Conservation (phyloP, 495 filamentous ascomycete genomes). For the Xylaria scruposa region DNA sequence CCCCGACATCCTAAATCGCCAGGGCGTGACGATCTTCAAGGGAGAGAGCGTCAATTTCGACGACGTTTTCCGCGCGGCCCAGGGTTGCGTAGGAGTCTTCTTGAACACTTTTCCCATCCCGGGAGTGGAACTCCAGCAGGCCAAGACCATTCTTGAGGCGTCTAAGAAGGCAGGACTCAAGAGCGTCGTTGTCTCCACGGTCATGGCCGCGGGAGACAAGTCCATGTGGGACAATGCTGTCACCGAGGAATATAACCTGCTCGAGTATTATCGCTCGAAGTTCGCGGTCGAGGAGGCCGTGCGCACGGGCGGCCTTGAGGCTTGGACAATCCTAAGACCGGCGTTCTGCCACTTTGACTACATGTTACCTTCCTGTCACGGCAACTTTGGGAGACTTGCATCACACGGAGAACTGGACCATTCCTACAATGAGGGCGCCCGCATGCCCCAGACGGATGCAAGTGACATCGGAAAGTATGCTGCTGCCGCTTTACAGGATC, state of each 20-base stretch:
- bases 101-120: constrained; percentile 43
- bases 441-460: constrained; percentile 51
- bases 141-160: constrained; percentile 42
- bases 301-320: constrained; percentile 45
- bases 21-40: constrained; percentile 46
- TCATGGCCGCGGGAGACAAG: constrained; percentile 39
- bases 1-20: constrained; percentile 41
- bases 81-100: constrained; percentile 50
- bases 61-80: constrained; percentile 41
- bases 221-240: constrained; percentile 34
- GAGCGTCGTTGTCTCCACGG: constrained; percentile 47
- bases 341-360: constrained; percentile 38
- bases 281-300: constrained; percentile 43
- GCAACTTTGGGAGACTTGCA: constrained; percentile 38
- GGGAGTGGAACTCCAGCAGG: constrained; percentile 42
- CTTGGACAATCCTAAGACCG: constrained; percentile 56
- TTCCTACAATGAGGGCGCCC: constrained; percentile 35
- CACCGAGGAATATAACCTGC: background rate
- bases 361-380: constrained; percentile 41
- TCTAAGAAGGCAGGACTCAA: constrained; percentile 48
- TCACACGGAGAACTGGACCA: constrained; percentile 38
- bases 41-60: constrained; percentile 50
- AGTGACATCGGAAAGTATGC: constrained; percentile 55
- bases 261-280: constrained; percentile 36
- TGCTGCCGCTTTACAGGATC: constrained; percentile 50